Percentiles rank a stretch among this genome's conserved stretches.
phyloP scores from a whole-genome alignment of 2,329 filamentous ascomycete genomes.

The Colletotrichum sp. region DNA sequence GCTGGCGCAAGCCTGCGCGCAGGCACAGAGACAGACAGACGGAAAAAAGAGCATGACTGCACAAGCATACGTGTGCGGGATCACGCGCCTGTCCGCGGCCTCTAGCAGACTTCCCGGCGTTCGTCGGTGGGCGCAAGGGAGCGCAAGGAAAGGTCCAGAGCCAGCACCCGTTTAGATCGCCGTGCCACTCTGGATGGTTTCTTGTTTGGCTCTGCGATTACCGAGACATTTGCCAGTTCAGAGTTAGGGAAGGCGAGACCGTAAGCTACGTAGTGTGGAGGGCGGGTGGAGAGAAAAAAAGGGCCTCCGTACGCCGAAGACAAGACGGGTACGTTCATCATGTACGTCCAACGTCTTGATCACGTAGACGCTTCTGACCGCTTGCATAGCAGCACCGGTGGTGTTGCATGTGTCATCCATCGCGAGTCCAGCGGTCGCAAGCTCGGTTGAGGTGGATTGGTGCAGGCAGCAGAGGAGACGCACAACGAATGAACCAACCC shows the following conservation, averaged over 20 bases:
- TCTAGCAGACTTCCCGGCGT: not conserved
- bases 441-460: not conserved
- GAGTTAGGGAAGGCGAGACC: not conserved
- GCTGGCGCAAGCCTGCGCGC: not conserved
- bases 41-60: not conserved
- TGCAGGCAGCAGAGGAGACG: not conserved
- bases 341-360: not conserved
- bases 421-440: not conserved
- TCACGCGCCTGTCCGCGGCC: not conserved
- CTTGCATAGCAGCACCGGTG: not conserved
- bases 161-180: not conserved
- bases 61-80: not conserved
- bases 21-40: not conserved
- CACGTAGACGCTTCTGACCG: not conserved
- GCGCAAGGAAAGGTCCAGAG: not conserved
- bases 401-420: slow-evolving; percentile 1
- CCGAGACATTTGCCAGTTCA: not conserved
- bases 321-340: not conserved
- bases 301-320: not conserved
- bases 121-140: not conserved
- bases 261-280: not conserved
- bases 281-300: not conserved
- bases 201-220: not conserved
- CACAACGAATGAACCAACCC: not conserved
- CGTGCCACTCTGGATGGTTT: not conserved